These are phyloP conservation scores for Microdochium paspali DNA, from an alignment of 2,329 filamentous ascomycete genomes.

Conservation along the genomic window DNA sequence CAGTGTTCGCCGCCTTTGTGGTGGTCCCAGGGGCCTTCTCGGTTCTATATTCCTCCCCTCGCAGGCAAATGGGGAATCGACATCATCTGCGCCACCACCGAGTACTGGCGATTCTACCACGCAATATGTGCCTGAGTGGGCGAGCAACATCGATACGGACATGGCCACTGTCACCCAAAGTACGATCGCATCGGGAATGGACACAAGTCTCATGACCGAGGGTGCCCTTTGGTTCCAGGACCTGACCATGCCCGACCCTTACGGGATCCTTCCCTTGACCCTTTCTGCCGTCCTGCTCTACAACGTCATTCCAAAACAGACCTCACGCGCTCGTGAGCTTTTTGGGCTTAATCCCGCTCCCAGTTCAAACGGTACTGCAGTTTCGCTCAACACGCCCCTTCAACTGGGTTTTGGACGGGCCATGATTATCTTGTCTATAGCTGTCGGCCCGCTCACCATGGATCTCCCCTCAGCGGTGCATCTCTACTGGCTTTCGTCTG, in stretches of 20 bases:
- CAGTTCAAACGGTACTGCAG: slow-evolving; percentile 1
- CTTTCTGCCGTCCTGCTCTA: slow-evolving; percentile 24
- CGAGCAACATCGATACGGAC: slow-evolving; percentile 1
- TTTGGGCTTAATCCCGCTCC: slow-evolving; percentile 8
- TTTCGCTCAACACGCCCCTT: too few relatives aligned
- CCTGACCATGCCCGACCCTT: slow-evolving; percentile 41
- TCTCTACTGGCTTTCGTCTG: slow-evolving; percentile 31
- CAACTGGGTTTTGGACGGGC: slow-evolving; percentile 15
- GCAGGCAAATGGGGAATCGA: slow-evolving; percentile 1
- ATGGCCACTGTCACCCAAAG: slow-evolving; percentile 7
- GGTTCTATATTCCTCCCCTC: slow-evolving; percentile 17
- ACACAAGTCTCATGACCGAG: slow-evolving; percentile 34
- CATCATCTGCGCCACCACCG: background rate
- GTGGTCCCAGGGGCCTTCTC: slow-evolving; percentile 26
- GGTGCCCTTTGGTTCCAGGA: slow-evolving; percentile 48
- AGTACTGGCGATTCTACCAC: background rate
- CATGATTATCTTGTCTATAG: background rate
- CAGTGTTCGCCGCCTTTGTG: slow-evolving; percentile 36
- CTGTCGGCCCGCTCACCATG: slow-evolving; percentile 25
- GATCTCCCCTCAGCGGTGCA: slow-evolving; percentile 29
- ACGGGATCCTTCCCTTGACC: slow-evolving; percentile 33
- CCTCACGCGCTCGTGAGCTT: slow-evolving; percentile 10
- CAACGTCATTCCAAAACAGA: slow-evolving; percentile 22
- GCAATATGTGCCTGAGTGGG: background rate
- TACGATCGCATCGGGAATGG: slow-evolving; percentile 7